phyloP scores from a whole-genome alignment of 1,284 basidiomycete genomes.

The Porogramme epimiltina region DNA sequence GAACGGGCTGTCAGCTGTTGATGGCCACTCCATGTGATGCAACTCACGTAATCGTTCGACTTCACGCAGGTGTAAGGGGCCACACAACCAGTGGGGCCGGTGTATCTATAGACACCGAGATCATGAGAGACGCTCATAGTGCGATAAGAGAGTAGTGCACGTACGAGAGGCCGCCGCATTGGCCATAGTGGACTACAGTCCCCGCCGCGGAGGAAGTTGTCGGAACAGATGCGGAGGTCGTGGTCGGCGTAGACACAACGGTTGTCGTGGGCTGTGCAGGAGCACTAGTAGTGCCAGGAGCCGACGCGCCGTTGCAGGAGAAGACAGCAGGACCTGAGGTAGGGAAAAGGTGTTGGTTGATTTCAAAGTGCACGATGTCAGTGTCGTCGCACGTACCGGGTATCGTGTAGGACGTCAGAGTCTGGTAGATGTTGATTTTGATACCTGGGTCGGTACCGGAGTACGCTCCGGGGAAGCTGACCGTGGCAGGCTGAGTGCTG shows the following conservation, averaged over 20 bases:
- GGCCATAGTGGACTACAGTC: conserved; percentile 38
- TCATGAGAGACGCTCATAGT: neutral
- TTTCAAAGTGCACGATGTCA: neutral
- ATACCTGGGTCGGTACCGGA: conserved; percentile 46
- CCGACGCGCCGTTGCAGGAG: conserved; percentile 29
- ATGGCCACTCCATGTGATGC: neutral
- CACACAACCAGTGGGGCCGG: conserved; percentile 18
- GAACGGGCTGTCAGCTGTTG: neutral
- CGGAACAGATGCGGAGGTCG: conserved; percentile 20
- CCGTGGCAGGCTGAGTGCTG: conserved; percentile 44
- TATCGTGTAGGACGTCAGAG: conserved; percentile 41
- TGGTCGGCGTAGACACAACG: conserved; percentile 12
- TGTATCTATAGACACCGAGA: conserved; percentile 6
- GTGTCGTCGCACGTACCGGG: conserved; percentile 33
- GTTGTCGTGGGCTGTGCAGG: conserved; percentile 7
- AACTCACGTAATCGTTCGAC: conserved; percentile 24
- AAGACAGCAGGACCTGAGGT: conserved; percentile 24
- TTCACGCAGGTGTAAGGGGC: conserved; percentile 15
- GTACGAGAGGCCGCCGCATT: conserved; percentile 40
- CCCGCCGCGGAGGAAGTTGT: conserved; percentile 20
- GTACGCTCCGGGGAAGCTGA: conserved; percentile 55
- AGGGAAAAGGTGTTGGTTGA: neutral
- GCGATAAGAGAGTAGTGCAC: neutral
- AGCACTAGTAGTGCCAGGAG: conserved; percentile 9
- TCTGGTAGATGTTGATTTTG: conserved; percentile 47